phyloP scores from a whole-genome alignment of 352 stramenopile genomes.

The Phytophthora sojae region DNA sequence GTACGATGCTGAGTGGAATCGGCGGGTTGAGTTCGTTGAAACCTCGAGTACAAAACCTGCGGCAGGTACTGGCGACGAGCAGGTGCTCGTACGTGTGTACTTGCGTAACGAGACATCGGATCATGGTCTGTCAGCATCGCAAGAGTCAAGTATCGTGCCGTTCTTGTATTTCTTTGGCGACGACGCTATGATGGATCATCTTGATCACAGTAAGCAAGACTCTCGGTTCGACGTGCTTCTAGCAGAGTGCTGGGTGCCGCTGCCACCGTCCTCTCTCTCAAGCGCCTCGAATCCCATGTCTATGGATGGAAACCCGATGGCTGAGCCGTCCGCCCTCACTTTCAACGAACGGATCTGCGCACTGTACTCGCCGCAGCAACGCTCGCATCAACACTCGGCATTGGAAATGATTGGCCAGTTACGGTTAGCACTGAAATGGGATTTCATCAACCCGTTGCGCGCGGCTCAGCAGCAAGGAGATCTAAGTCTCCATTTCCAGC shows the following conservation, averaged over 20 bases:
- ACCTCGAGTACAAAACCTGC: conserved; percentile 36
- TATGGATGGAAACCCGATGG: conserved; percentile 38
- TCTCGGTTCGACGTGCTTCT: conserved; percentile 80
- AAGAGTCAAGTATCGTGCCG: conserved; percentile 87
- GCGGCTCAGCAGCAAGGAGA: conserved; percentile 54
- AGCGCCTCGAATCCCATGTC: conserved; percentile 30
- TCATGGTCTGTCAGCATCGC: conserved; percentile 74
- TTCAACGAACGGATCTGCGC: conserved; percentile 76
- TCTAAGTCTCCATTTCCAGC: conserved; percentile 70
- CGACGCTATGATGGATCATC: conserved; percentile 86
- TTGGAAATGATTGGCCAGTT: conserved; percentile 81
- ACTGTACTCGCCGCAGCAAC: conserved; percentile 61
- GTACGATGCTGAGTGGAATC: conserved; percentile 88
- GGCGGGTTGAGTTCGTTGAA: conserved; percentile 82
- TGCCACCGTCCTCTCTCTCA: conserved; percentile 53
- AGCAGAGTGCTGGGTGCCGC: conserved; percentile 80
- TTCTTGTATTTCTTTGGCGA: conserved; percentile 92
- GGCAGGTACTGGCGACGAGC: conserved; percentile 31
- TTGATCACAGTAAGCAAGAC: conserved; percentile 89
- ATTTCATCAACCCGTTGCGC: conserved; percentile 65
- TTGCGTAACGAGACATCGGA: conserved; percentile 77
- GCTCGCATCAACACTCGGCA: conserved; percentile 39
- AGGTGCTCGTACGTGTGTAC: conserved; percentile 80
- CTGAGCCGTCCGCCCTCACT: conserved; percentile 37
- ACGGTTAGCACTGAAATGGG: conserved; percentile 81